Conservation (phyloP, 1,139 yeast species). For the Suhomyces bolitotheri region DNA sequence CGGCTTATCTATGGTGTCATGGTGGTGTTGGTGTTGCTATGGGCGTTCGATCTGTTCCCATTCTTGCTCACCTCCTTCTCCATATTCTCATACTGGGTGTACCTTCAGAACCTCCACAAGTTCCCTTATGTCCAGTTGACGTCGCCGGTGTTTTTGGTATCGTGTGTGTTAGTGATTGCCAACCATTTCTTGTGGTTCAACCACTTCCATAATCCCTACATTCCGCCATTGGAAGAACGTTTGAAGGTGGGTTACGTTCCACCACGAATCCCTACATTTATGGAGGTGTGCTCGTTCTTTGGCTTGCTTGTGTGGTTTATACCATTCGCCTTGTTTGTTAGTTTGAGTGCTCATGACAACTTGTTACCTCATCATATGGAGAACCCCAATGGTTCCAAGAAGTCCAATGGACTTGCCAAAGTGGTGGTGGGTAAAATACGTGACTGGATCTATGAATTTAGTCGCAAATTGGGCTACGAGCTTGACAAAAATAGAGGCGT, state of each 20-base stretch:
- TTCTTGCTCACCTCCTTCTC: slow-evolving; percentile 64
- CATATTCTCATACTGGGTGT: slow-evolving; percentile 66
- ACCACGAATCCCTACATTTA: slow-evolving; percentile 75
- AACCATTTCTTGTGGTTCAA: slow-evolving; percentile 93
- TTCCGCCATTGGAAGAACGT: slow-evolving; percentile 58
- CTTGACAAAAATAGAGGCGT: slow-evolving; percentile 60
- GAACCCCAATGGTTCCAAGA: slow-evolving; percentile 29
- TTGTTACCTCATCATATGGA: slow-evolving; percentile 65
- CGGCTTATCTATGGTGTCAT: slow-evolving; percentile 63
- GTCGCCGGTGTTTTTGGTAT: slow-evolving; percentile 67
- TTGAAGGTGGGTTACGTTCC: slow-evolving; percentile 58
- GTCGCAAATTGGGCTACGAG: slow-evolving; percentile 62
- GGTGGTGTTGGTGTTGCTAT: slow-evolving; percentile 52
- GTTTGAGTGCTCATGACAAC: slow-evolving; percentile 90
- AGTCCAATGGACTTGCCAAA: slow-evolving; percentile 58
- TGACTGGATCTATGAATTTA: slow-evolving; percentile 48
- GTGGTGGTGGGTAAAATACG: slow-evolving; percentile 58
- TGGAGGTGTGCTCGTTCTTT: slow-evolving; percentile 90
- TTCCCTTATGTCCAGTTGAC: slow-evolving; percentile 83
- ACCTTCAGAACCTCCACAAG: slow-evolving; percentile 69
- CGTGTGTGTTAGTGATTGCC: slow-evolving; percentile 70
- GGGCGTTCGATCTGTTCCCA: slow-evolving; percentile 79
- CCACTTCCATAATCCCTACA: slow-evolving; percentile 70
- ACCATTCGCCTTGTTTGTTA: slow-evolving; percentile 89
- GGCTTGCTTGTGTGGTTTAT: slow-evolving; percentile 93